A percentile compares a stretch with the other conserved stretches of the same genome.
Conservation (phyloP, 371 early-diverging fungal genomes). For the Syncephalis plumigaleata region DNA sequence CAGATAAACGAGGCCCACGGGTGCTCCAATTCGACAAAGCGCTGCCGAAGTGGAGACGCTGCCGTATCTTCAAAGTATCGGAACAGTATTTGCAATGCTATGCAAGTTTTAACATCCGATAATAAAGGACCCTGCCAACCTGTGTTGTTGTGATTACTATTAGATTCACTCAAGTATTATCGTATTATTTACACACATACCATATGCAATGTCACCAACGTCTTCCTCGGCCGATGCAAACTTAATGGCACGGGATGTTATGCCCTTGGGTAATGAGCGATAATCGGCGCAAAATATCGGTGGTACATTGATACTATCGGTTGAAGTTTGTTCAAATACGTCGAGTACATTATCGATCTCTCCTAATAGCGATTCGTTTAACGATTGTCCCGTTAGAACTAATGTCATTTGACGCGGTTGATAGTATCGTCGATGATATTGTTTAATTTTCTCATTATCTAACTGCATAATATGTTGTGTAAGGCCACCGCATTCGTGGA, state of each 20-base stretch:
- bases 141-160: background rate
- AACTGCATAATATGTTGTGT: constrained; percentile 46
- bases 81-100: constrained; percentile 39
- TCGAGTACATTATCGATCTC: constrained; percentile 14
- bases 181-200: background rate
- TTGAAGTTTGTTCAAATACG: constrained; percentile 5
- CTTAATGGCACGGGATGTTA: constrained; percentile 8
- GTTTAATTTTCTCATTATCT: constrained; percentile 43
- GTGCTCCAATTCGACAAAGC: constrained; percentile 30
- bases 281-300: no score
- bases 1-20: constrained; percentile 39
- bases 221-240: constrained; percentile 36
- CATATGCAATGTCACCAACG: constrained; percentile 37
- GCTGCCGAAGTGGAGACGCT: constrained; percentile 32
- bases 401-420: constrained; percentile 37
- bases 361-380: constrained; percentile 11
- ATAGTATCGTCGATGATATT: constrained; percentile 48
- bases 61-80: constrained; percentile 34
- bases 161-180: background rate
- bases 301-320: no score
- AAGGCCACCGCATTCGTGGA: constrained; percentile 53
- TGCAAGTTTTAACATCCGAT: constrained; percentile 21
- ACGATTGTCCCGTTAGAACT: constrained; percentile 31
- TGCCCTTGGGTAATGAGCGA: background rate
- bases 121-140: constrained; percentile 42